Evolutionary conservation across 495 filamentous ascomycete genomes (phyloP), one percentile per base, ranked within the genome.

Genomic region (Lophiotrema nucula): DNA sequence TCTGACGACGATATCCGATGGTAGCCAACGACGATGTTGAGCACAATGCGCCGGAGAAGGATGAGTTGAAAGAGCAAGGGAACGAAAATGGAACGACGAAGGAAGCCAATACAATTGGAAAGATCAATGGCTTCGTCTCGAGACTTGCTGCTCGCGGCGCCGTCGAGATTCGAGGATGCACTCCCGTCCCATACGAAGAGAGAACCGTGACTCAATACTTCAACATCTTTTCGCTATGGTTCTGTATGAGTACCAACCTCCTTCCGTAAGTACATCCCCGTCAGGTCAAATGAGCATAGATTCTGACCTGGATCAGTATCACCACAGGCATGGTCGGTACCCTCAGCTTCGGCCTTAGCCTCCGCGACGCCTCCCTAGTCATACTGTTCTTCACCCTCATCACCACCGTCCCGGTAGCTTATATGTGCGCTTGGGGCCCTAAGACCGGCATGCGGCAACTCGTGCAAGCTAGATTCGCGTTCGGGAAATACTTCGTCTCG

Each of bases 291-390:
- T 15, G 10, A 42, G 31, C 4, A 11, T 16, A 39, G 18, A 11
- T 41, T 10, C 43, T 53, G 22, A 53, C 46, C 13, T 8, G 6
- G 18, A 43, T 11, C 22, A 79, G 77, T 3, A 80, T 83, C 48
- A 80, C 78, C 2, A 81, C 80, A 18, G 80, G 81, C 35, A 78
- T 83, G 73, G 68, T 82, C 4, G 79, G 79, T 0, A 77, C 76
- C 3, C 66, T 72, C 0, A 60, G 72, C 1, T 81, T 76, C 58
- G 76, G 74, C 0, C 66, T 83, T 53, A 65, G 69, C 21, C 69
- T 83, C 4, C 60, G 77, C 22, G 76, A 82, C 47, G 67, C 72
- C 25, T 55, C 75, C 1, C 56, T 83, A 24, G 70, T 81, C 45
- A 81, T 83, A 45, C 47, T 83, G 13, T 82, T 83, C 70, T 82